Evolutionary conservation across 495 filamentous ascomycete genomes (phyloP).

Genomic region (Aspergillus diversus): DNA sequence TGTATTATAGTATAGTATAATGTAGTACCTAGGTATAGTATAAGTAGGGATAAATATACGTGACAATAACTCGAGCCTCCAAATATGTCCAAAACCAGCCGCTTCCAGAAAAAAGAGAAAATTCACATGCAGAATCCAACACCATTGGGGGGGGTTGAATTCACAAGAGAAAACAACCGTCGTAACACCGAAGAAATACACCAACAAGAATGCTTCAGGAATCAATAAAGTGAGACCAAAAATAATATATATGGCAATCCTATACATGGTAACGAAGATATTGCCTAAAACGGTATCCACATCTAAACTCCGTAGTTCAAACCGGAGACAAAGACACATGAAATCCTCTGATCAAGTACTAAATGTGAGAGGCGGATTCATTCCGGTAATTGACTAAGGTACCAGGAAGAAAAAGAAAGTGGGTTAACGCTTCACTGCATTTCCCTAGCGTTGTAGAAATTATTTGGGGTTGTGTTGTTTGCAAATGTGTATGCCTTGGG

Average conservation of each 20-base stretch:
- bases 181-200: slow-evolving; percentile 19
- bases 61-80: slow-evolving; percentile 21
- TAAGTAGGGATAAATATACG: slow-evolving; percentile 22
- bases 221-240: slow-evolving; percentile 7
- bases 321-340: too few species aligned
- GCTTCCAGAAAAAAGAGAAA: slow-evolving; percentile 23
- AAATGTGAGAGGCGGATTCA: neutral
- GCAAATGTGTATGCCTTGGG: slow-evolving; percentile 50
- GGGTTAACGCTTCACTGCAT: neutral
- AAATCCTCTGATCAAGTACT: neutral
- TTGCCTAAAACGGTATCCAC: too few species aligned
- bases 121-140: slow-evolving; percentile 26
- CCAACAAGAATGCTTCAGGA: slow-evolving; percentile 23
- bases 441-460: slow-evolving; percentile 29
- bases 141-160: slow-evolving; percentile 7
- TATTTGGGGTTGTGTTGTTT: slow-evolving; percentile 44
- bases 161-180: neutral
- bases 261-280: slow-evolving; percentile 15
- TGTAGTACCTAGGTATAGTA: slow-evolving; percentile 1
- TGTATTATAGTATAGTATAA: slow-evolving; percentile 29
- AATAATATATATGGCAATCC: slow-evolving; percentile 10
- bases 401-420: too few species aligned
- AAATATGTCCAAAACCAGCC: slow-evolving; percentile 26
- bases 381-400: too few species aligned
- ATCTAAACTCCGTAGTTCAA: too few species aligned